Evolutionary conservation across 768 basidiomycete genomes (phyloP).

Genomic region (Gelatoporia subvermispora): DNA sequence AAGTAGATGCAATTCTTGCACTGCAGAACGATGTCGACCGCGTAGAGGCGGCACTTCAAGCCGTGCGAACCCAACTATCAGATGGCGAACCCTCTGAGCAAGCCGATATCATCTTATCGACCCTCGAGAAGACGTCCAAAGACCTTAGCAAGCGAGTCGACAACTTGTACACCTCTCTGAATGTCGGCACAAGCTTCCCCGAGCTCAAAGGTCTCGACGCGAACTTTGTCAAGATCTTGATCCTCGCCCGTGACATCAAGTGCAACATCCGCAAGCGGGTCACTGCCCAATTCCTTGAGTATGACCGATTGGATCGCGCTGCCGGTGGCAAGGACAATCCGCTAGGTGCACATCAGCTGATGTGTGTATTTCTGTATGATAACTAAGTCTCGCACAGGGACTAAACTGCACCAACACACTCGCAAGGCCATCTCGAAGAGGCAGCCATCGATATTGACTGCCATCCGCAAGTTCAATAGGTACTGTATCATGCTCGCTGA

Average conservation of each 20-base stretch:
- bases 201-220: slow-evolving; percentile 26
- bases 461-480: too few relatives aligned
- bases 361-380: too few relatives aligned
- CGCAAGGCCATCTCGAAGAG: too few relatives aligned
- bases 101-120: slow-evolving; percentile 26
- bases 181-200: slow-evolving; percentile 28
- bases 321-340: too few relatives aligned
- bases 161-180: slow-evolving; percentile 29
- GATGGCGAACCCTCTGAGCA: slow-evolving; percentile 25
- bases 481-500: too few relatives aligned
- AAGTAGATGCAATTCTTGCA: too few relatives aligned
- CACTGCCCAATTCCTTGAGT: slow-evolving; percentile 34
- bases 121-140: slow-evolving; percentile 21
- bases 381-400: too few relatives aligned
- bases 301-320: slow-evolving; percentile 35
- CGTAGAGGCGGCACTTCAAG: neutral
- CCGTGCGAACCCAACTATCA: slow-evolving; percentile 19
- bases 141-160: slow-evolving; percentile 24
- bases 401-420: too few relatives aligned
- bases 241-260: slow-evolving; percentile 34
- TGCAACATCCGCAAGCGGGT: slow-evolving; percentile 32
- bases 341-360: too few relatives aligned
- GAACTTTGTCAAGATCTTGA: slow-evolving; percentile 26
- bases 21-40: too few relatives aligned
- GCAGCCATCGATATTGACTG: too few relatives aligned